Conservation (phyloP, 805 yeast genomes). For the Barnettozyma populi region DNA sequence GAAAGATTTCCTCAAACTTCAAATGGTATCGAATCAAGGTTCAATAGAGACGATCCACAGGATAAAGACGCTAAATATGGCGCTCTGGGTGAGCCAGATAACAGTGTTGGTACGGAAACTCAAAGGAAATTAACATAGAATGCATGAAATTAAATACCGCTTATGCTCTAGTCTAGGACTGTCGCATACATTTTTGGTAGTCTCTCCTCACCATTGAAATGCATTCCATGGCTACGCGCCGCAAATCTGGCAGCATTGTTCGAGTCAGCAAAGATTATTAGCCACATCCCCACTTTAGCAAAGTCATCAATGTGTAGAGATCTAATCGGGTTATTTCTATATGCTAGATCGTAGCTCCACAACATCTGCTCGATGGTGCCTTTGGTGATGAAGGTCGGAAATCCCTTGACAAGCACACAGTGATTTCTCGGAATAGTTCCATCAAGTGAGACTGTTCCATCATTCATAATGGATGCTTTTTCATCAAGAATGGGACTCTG, state of each 20-base stretch:
- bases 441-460: background rate
- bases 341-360: constrained; percentile 46
- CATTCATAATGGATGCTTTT: background rate
- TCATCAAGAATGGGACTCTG: constrained; percentile 3
- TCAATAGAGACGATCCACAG: background rate
- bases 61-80: background rate
- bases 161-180: constrained; percentile 1
- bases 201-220: constrained; percentile 24
- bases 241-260: constrained; percentile 47
- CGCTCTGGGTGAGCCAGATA: background rate
- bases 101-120: background rate
- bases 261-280: constrained; percentile 40
- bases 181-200: constrained; percentile 31
- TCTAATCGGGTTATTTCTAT: constrained; percentile 12
- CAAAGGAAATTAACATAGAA: background rate
- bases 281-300: constrained; percentile 19
- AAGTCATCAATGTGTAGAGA: constrained; percentile 9
- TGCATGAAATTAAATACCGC: background rate
- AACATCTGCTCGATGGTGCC: constrained; percentile 31
- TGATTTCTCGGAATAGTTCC: constrained; percentile 9
- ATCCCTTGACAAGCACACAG: constrained; percentile 38
- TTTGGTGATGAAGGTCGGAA: constrained; percentile 40
- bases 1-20: constrained; percentile 6
- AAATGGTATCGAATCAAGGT: background rate
- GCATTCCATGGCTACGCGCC: constrained; percentile 44